These are phyloP conservation scores for Rhizopogon parksii DNA, from an alignment of 1,284 basidiomycete species.

Conservation along the genomic window DNA sequence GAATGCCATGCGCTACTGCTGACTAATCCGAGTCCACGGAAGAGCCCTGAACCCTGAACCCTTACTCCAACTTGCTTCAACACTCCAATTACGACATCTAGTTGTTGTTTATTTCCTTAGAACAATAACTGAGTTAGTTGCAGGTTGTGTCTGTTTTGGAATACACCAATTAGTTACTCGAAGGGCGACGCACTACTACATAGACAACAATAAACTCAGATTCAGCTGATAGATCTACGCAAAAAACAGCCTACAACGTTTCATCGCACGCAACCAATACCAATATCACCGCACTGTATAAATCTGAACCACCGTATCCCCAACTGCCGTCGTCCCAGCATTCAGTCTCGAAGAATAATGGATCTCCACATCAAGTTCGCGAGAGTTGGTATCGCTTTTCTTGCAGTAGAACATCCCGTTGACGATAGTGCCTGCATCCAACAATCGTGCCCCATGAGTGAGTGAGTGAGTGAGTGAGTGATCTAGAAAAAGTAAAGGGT, in stretches of 20 bases:
- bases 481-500: not conserved
- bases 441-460: not conserved
- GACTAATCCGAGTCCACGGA: too few species aligned
- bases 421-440: constrained; percentile 60
- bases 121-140: too few species aligned
- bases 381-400: constrained; percentile 76
- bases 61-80: too few species aligned
- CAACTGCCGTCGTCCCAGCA: constrained; percentile 22
- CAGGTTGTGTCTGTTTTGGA: too few species aligned
- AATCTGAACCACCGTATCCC: constrained; percentile 59
- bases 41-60: too few species aligned
- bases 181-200: not conserved
- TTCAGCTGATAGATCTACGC: too few species aligned
- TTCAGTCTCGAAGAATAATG: constrained; percentile 61
- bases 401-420: constrained; percentile 76
- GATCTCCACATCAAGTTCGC: constrained; percentile 90
- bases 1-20: too few species aligned
- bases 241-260: not conserved
- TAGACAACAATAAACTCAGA: not conserved
- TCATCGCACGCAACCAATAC: not conserved
- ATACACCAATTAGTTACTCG: too few species aligned
- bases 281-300: constrained; percentile 60
- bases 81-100: too few species aligned
- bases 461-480: not conserved
- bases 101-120: too few species aligned